Percentiles rank a stretch among this genome's conserved stretches.
phyloP scores from a whole-genome alignment of 805 yeast species.

The Kluyveromyces aestuarii region DNA sequence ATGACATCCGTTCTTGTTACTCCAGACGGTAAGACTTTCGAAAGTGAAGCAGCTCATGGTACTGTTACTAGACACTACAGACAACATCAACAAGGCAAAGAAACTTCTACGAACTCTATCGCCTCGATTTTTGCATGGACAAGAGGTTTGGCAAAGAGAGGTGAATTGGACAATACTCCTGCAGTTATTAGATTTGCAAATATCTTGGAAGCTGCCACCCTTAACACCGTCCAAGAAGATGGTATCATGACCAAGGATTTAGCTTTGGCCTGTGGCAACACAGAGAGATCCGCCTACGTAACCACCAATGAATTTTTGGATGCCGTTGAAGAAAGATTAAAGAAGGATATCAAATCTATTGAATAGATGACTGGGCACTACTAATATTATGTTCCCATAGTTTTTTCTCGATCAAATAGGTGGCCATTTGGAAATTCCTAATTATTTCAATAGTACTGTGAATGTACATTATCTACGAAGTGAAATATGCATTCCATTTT shows the following conservation, averaged over 20 bases:
- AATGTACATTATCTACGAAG: not conserved
- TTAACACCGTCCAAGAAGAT: constrained; percentile 65
- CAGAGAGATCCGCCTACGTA: constrained; percentile 53
- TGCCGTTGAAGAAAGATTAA: constrained; percentile 59
- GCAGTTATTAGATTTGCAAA: constrained; percentile 62
- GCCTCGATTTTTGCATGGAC: constrained; percentile 84
- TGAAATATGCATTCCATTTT: not conserved
- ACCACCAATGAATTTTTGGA: constrained; percentile 70
- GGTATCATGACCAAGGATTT: constrained; percentile 78
- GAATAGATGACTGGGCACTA: constrained; percentile 9
- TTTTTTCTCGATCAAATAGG: not conserved
- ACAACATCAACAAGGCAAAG: constrained; percentile 73
- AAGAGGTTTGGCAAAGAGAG: constrained; percentile 78
- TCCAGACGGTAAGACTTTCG: constrained; percentile 81
- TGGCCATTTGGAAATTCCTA: not conserved
- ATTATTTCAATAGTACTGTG: not conserved
- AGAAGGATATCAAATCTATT: constrained; percentile 22
- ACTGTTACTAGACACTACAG: constrained; percentile 82
- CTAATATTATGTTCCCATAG: not conserved
- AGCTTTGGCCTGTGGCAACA: constrained; percentile 61
- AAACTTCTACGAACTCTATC: constrained; percentile 77
- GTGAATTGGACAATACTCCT: constrained; percentile 62
- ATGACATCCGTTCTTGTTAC: constrained; percentile 80
- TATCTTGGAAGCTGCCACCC: constrained; percentile 53
- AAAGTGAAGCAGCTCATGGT: constrained; percentile 82